phyloP scores from a whole-genome alignment of 805 yeast species.

The Nakazawaea anatomiae region DNA sequence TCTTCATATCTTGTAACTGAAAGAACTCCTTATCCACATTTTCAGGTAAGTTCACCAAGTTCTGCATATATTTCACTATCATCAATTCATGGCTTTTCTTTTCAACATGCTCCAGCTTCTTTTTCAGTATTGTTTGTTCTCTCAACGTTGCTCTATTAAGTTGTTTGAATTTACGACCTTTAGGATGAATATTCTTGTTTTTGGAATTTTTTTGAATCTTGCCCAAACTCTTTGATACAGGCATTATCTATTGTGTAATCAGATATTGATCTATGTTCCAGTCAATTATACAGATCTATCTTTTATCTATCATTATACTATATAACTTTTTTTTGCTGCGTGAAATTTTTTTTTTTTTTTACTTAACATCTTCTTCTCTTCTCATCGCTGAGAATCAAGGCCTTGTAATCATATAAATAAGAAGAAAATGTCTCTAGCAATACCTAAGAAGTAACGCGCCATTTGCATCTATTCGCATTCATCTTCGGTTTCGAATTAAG shows the following conservation, averaged over 20 bases:
- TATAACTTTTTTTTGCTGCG: too few species aligned
- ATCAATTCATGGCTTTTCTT: constrained; percentile 56
- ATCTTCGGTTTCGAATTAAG: too few species aligned
- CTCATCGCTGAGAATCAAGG: too few species aligned
- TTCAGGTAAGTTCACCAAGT: constrained; percentile 38
- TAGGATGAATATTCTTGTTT: constrained; percentile 67
- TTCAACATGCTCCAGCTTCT: constrained; percentile 51
- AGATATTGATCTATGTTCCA: background rate
- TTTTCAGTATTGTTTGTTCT: constrained; percentile 60
- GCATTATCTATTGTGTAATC: constrained; percentile 35
- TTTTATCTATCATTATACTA: too few species aligned
- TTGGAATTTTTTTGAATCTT: constrained; percentile 60
- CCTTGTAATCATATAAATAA: too few species aligned
- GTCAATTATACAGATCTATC: too few species aligned
- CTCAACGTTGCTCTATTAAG: constrained; percentile 82
- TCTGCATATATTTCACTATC: constrained; percentile 55
- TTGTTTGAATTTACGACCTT: constrained; percentile 83
- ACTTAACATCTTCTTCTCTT: too few species aligned
- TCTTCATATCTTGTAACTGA: constrained; percentile 51
- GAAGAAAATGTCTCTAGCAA: too few species aligned
- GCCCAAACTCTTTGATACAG: constrained; percentile 57
- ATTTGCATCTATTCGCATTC: too few species aligned
- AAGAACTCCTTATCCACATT: constrained; percentile 35
- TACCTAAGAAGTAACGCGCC: too few species aligned
- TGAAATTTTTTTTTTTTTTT: too few species aligned